Evolutionary conservation across 2,329 filamentous ascomycete genomes (phyloP), one percentile per base, ranked within the genome.

Genomic region (Penicillium sp.): DNA sequence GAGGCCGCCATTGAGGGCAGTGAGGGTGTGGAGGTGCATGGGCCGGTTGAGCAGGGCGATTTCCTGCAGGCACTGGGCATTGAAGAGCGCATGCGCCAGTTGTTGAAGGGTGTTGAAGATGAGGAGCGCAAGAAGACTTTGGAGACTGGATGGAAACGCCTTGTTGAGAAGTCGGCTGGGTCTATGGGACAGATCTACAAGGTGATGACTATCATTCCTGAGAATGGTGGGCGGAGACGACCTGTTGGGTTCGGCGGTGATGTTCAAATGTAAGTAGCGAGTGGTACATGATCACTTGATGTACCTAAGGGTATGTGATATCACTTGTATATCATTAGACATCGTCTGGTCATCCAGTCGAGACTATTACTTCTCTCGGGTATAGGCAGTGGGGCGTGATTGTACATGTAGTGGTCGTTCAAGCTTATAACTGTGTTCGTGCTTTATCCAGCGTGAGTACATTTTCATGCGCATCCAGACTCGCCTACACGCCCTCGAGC

Each of bases 151-250:
- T 96, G 92, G 86, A 89, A 86, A 78, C 83, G 95, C 62, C 79
- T 99, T 54, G 86, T 97, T n/a, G 93, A 96, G 74, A 83, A 87
- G 43, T 89, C 90, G 0, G 89, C 88, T 1, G 87, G 86, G 54
- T 94, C 92, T 0, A 99, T 99, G 95, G 95, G 95, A 0, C 93
- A 89, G 78, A 81, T 96, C 22, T 99, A 99, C 75, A 97, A 98
- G 79, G 93, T 87, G 25, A 83, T 99, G 83, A 91, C 93, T 12
- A 91, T 99, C 68, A 73, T 98, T 69, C 95, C 95, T 0, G 90
- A 93, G 75, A 91, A 90, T 64, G 84, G 83, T 38, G 88, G 90
- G 1, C 83, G 81, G 61, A 86, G 92, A 69, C 84, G 88, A 60
- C 94, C 94, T 2, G 92, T 96, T 56, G 95, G 95, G 0, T 98